These are phyloP conservation scores for Acacia acuminata DNA, from an alignment of 306 rosid species.

Conservation along the genomic window DNA sequence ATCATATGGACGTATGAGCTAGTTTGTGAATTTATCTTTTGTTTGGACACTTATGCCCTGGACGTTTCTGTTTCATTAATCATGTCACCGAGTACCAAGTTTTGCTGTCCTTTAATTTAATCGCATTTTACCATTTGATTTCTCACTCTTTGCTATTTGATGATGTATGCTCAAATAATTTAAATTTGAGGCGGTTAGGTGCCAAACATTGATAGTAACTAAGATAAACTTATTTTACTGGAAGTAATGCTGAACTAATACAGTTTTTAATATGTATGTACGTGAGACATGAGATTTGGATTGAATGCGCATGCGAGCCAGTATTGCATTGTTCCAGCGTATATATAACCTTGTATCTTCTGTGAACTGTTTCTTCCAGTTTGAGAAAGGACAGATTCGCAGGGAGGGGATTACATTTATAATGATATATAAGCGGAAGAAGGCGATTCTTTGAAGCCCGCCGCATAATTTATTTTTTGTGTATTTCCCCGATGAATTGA, in stretches of 20 bases:
- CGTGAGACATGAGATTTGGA: too few relatives aligned
- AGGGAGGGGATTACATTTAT: background rate
- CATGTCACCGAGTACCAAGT: background rate
- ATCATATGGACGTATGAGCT: background rate
- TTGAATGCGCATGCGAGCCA: background rate
- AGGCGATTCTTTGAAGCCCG: background rate
- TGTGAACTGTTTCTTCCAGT: background rate
- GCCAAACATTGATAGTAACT: too few relatives aligned
- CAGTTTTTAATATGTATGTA: too few relatives aligned
- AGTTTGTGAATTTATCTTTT: background rate
- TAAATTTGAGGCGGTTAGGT: too few relatives aligned
- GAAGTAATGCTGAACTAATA: too few relatives aligned
- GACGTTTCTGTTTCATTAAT: background rate
- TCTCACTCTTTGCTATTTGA: background rate
- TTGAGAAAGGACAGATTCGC: background rate
- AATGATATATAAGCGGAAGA: background rate
- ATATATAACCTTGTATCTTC: background rate
- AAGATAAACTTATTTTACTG: too few relatives aligned
- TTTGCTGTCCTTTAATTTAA: background rate
- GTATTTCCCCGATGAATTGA: too few relatives aligned
- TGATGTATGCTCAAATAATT: too few relatives aligned
- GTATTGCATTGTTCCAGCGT: background rate
- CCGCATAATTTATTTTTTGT: background rate
- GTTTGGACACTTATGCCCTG: constrained; percentile 2
- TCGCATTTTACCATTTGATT: background rate